Evolutionary conservation across 169 alveolate species (phyloP).

Genomic region (Plasmodium fragile): DNA sequence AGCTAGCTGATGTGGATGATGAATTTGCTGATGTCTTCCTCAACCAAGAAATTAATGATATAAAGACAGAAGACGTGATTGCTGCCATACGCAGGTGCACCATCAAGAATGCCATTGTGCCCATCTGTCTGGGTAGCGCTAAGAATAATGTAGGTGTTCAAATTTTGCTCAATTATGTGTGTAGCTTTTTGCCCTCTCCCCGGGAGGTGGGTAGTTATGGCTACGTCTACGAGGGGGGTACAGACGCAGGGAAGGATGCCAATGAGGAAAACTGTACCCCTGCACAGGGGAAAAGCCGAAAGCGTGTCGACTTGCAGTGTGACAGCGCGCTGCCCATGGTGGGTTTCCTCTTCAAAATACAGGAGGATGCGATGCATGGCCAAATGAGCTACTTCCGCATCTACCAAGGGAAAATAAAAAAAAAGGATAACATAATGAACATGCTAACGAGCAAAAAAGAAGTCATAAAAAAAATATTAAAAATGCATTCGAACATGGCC

Average conservation of each 20-base stretch:
- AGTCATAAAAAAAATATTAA: conserved; percentile 88
- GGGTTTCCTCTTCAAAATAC: conserved; percentile 94
- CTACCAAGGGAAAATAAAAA: conserved; percentile 92
- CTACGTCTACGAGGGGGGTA: conserved; percentile 68
- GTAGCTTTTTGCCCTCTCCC: conserved; percentile 95
- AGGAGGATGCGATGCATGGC: conserved; percentile 91
- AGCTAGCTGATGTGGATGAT: conserved; percentile 94
- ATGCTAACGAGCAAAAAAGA: conserved; percentile 85
- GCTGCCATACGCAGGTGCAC: conserved; percentile 86
- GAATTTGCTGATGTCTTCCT: conserved; percentile 93
- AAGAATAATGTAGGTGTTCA: conserved; percentile 96
- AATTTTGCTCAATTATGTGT: conserved; percentile 94
- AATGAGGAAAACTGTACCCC: conserved; percentile 13
- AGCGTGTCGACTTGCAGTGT: conserved; percentile 77
- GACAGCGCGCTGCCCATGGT: conserved; percentile 87
- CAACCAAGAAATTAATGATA: conserved; percentile 83
- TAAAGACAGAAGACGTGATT: conserved; percentile 76
- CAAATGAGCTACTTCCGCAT: conserved; percentile 93
- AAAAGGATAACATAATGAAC: conserved; percentile 86
- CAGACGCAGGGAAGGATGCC: neutral
- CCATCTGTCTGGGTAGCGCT: conserved; percentile 97
- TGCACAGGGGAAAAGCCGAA: conserved; percentile 78
- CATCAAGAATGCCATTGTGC: conserved; percentile 85
- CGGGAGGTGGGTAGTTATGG: conserved; percentile 78
- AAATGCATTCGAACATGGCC: conserved; percentile 96